Base-by-base conservation (phyloP, 2,329 filamentous ascomycete genomes). In the Neurospora sp. region DNA sequence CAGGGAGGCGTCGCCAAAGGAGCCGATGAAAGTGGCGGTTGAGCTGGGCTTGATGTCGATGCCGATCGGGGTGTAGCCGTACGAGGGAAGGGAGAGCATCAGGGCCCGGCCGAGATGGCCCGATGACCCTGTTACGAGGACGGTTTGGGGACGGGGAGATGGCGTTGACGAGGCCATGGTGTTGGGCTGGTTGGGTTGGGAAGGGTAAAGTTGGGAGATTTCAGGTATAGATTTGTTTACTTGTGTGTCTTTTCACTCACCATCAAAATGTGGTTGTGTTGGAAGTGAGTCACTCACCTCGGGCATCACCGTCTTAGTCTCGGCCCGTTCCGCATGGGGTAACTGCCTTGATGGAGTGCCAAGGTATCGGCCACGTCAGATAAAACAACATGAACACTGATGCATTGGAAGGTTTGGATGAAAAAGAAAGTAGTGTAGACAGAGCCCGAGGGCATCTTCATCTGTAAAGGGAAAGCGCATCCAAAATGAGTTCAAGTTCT, bases 21-120 rank as follows among this genome's bases (percentile, higher is more conserved):
- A 81, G 33, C 80, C 81, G 39, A 80, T 73, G 33, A 71, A 71
- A 4, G 77, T 77, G 1, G 82, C 82, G 1, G 80, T 80, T 0
- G 74, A 66, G 2, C 79, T 79, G 11, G 79, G 72, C 28, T 81
- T 73, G 66, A 84, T 81, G 74, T 84, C 83, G 73, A 84, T 78
- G 69, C 83, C 82, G 3, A 83, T 68, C 0, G 82, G 82, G 0
- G 66, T 74, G 76, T 81, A 80, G 68, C 82, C 82, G 3, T 79
- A 74, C 0, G 74, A 70, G 0, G 81, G 80, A 2, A 84, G 77
- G 8, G 76, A 71, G 23, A 83, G 80, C 81, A 84, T 83, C 0
- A 84, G 77, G 23, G 82, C 83, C 0, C 78, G 78, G 72, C 83
- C 82, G 10, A 84, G 79, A 69, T 84, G 83, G 69, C 83, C 83